Conservation (phyloP, 2,329 filamentous ascomycete species). For the Cylindrodendrum hubeiense region DNA sequence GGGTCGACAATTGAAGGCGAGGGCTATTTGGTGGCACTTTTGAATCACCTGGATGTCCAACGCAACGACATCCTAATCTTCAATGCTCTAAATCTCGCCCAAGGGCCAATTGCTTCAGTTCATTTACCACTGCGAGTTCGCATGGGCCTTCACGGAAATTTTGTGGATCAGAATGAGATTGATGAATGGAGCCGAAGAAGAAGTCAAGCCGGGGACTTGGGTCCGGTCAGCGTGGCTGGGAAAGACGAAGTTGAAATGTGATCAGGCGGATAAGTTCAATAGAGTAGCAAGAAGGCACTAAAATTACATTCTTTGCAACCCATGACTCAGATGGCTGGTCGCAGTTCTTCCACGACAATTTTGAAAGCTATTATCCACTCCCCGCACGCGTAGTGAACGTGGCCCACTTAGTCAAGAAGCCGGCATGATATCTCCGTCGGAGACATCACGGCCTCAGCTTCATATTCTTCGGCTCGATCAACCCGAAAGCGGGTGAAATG, state of each 20-base stretch:
- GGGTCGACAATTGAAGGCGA: background rate
- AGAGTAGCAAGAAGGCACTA: background rate
- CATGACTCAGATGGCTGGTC: background rate
- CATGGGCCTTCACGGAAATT: slow-evolving; percentile 25
- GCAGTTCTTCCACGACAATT: background rate
- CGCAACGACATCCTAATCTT: slow-evolving; percentile 22
- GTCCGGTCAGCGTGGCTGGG: background rate
- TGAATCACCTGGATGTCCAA: slow-evolving; percentile 23
- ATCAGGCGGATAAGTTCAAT: background rate
- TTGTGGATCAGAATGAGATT: slow-evolving; percentile 21
- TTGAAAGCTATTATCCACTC: background rate
- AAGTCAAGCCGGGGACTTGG: background rate
- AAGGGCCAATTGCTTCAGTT: slow-evolving; percentile 10
- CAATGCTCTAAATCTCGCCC: slow-evolving; percentile 4
- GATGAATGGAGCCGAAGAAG: slow-evolving; percentile 16
- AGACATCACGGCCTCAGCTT: background rate
- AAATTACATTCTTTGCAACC: background rate
- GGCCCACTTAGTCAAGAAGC: too few relatives aligned
- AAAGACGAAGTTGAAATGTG: background rate
- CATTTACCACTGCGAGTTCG: slow-evolving; percentile 15
- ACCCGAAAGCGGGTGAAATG: background rate
- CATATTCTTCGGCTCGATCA: background rate
- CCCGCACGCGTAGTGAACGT: background rate
- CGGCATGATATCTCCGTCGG: background rate
- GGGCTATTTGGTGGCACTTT: background rate